Percentiles rank a stretch among this genome's conserved stretches.
Conservation (phyloP, 768 basidiomycete genomes). For the Hortiboletus campestris region DNA sequence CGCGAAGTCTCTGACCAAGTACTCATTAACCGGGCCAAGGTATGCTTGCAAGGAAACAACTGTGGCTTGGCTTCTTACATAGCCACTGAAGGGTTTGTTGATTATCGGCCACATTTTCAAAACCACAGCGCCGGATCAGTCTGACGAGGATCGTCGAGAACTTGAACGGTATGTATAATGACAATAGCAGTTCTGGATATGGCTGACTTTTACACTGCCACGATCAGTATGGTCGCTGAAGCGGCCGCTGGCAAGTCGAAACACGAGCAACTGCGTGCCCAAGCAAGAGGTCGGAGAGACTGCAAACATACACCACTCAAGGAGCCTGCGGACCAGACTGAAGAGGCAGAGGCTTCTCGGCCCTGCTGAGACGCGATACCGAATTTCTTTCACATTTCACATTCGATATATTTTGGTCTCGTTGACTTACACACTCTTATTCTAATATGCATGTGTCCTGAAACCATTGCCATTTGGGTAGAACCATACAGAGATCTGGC, state of each 20-base stretch:
- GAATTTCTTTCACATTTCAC: slow-evolving; percentile 12
- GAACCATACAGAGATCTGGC: slow-evolving; percentile 7
- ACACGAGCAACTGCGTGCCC: slow-evolving; percentile 39
- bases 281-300: slow-evolving; percentile 28
- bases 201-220: slow-evolving; percentile 1
- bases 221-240: slow-evolving; percentile 76
- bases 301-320: slow-evolving; percentile 40
- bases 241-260: slow-evolving; percentile 74
- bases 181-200: neutral
- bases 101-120: slow-evolving; percentile 91
- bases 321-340: slow-evolving; percentile 29
- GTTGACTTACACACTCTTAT: slow-evolving; percentile 14
- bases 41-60: slow-evolving; percentile 27
- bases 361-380: slow-evolving; percentile 12
- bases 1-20: slow-evolving; percentile 67
- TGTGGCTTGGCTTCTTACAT: neutral
- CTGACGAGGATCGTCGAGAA: slow-evolving; percentile 91
- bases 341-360: slow-evolving; percentile 15
- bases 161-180: slow-evolving; percentile 72
- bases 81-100: slow-evolving; percentile 64
- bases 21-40: slow-evolving; percentile 83
- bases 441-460: slow-evolving; percentile 21
- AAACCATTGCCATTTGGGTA: slow-evolving; percentile 15
- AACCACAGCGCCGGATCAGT: slow-evolving; percentile 77
- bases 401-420: slow-evolving; percentile 16